A percentile compares a stretch with the other conserved stretches of the same genome.
These are phyloP conservation scores for Exophiala mesophila DNA, from an alignment of 2,329 filamentous ascomycete species.

Conservation along the genomic window DNA sequence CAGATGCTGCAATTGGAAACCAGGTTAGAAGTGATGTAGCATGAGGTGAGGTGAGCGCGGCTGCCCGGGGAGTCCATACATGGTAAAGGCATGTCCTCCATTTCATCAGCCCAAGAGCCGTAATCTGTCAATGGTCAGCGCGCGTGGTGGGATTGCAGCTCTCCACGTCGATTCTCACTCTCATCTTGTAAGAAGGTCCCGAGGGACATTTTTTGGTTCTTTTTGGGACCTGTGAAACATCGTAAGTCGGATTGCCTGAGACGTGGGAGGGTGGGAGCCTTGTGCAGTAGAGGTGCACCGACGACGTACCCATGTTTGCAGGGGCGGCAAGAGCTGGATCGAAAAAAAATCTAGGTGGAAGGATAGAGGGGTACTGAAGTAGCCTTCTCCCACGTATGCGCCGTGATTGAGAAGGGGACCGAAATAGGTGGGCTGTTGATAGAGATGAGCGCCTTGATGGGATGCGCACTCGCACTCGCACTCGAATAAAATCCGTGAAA, in stretches of 20 bases:
- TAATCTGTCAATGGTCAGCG: conserved; percentile 49
- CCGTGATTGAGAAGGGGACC: not conserved
- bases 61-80: conserved; percentile 51
- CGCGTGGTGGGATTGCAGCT: conserved; percentile 10
- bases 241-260: conserved; percentile 2
- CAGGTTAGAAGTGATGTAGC: conserved; percentile 1
- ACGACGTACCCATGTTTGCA: conserved; percentile 25
- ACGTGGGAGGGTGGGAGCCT: not conserved
- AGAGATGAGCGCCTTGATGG: not conserved
- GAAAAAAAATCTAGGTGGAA: conserved; percentile 1
- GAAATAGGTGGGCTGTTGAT: not conserved
- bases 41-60: conserved; percentile 11
- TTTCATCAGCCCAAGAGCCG: conserved; percentile 98
- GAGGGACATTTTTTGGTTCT: conserved; percentile 96
- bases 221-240: conserved; percentile 68
- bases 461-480: not conserved
- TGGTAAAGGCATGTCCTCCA: conserved; percentile 76
- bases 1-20: conserved; percentile 30
- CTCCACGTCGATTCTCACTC: conserved; percentile 56
- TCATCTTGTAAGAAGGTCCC: conserved; percentile 91
- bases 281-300: conserved; percentile 5
- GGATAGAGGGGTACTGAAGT: not conserved
- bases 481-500: not conserved
- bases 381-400: not conserved
- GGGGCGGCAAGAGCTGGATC: conserved; percentile 1